A percentile compares a stretch with the other conserved stretches of the same genome.
These are phyloP conservation scores for Clarireedia paspali DNA, from an alignment of 2,329 filamentous ascomycete genomes.

Conservation along the genomic window DNA sequence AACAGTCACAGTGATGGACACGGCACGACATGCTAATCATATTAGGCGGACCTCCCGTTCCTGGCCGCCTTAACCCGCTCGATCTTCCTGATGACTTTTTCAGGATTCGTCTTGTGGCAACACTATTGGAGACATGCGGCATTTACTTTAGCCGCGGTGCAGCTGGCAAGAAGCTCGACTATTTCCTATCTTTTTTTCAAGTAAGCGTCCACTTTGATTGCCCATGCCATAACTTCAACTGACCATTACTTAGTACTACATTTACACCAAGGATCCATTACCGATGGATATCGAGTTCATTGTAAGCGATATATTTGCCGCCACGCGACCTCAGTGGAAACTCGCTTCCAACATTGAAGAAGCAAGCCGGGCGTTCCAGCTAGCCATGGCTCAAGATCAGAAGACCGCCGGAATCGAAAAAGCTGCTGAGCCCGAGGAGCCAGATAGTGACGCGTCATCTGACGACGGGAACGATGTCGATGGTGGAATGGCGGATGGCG, in stretches of 20 bases:
- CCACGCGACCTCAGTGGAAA: constrained; percentile 89
- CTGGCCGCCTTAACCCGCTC: constrained; percentile 67
- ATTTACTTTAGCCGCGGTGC: constrained; percentile 92
- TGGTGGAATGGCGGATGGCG: constrained; percentile 45
- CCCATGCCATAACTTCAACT: constrained; percentile 13
- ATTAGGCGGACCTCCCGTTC: constrained; percentile 68
- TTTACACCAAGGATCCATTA: constrained; percentile 78
- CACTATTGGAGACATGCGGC: constrained; percentile 87
- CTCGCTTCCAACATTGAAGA: constrained; percentile 73
- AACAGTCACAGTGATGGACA: neutral
- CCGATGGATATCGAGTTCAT: constrained; percentile 98
- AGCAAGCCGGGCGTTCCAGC: constrained; percentile 73
- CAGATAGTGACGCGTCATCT: constrained; percentile 60
- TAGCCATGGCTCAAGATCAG: constrained; percentile 86
- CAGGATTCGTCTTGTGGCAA: constrained; percentile 83
- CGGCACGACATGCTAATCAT: constrained; percentile 1
- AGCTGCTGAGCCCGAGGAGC: constrained; percentile 62
- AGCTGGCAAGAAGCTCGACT: constrained; percentile 94
- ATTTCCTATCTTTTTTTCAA: constrained; percentile 93
- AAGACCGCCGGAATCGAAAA: constrained; percentile 69
- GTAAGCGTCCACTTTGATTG: constrained; percentile 31
- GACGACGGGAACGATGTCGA: constrained; percentile 67
- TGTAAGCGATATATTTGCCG: constrained; percentile 81
- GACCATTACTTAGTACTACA: constrained; percentile 65
- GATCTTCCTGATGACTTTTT: constrained; percentile 95